Base-by-base conservation (phyloP, 2,329 filamentous ascomycete species). In the Neoascochyta sp. region DNA sequence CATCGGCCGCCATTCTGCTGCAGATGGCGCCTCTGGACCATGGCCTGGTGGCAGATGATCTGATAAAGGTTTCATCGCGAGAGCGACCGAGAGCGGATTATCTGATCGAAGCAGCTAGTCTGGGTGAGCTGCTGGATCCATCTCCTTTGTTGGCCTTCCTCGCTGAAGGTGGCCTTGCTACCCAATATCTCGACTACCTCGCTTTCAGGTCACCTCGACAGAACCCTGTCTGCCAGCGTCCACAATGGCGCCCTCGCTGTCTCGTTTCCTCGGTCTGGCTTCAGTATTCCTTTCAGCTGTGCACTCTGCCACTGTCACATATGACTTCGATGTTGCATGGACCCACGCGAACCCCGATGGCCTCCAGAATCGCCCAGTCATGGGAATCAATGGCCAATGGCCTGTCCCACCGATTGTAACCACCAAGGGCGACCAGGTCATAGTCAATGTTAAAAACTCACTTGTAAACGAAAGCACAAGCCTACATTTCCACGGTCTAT, bases 401-500 rank as follows among this genome's bases (percentile, higher is more conserved):
- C 86, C 86, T 0, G 74, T 85, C 1, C 85, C 85, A 5, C 60
- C 83, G 24, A 76, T 92, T 24, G 76, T 85, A 42, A 77, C 79
- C 40, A 86, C 84, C 43, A 78, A 84, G 42, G 83, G 82, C 12
- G 86, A 92, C 47, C 77, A 73, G 1, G 60, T 92, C 7, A 59
- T 86, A 3, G 76, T 88, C 23, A 76, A 84, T 17, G 69, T 87
- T 28, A 65, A 76, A 44, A 90, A 90, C 47, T 69, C 74, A 13
- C 75, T 83, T 1, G 66, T 68, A 9, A 83, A 87, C 43, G 59
- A 75, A 44, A 75, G 72, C 9, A 82, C 81, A 7, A 75, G 73
- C 20, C 68, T 89, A 4, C 85, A 90, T 54, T 89, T 84, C 57
- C 85, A 90, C 45, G 85, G 85, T 10, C 71, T 90, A 41, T 86